phyloP scores from a whole-genome alignment of 2,329 filamentous ascomycete species.

The Penicillium sp. region DNA sequence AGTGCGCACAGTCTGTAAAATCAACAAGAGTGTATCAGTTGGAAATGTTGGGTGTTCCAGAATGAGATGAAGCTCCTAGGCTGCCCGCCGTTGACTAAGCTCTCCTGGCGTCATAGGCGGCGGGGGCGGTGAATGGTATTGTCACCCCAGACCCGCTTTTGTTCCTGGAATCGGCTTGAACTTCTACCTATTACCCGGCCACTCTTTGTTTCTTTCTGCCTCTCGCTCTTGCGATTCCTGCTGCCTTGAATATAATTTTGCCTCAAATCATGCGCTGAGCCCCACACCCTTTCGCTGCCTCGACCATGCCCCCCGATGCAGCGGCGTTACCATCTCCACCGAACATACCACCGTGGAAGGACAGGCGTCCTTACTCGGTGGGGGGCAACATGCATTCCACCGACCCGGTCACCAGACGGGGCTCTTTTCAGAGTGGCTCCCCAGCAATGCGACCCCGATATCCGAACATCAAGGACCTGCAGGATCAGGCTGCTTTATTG shows the following conservation, averaged over 20 bases:
- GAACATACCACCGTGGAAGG: slow-evolving; percentile 35
- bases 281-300: slow-evolving; percentile 14
- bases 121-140: slow-evolving; percentile 33
- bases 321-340: slow-evolving; percentile 38
- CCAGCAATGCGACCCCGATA: slow-evolving; percentile 28
- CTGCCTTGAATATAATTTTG: slow-evolving; percentile 1
- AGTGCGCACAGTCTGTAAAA: neutral
- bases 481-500: slow-evolving; percentile 38
- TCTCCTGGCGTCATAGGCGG: slow-evolving; percentile 36
- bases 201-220: slow-evolving; percentile 4
- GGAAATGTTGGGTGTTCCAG: slow-evolving; percentile 2
- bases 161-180: slow-evolving; percentile 15
- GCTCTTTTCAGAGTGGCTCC: slow-evolving; percentile 26
- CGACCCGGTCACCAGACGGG: slow-evolving; percentile 25
- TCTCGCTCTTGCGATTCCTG: slow-evolving; percentile 7
- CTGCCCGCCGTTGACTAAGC: slow-evolving; percentile 25
- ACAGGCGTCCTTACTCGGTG: slow-evolving; percentile 27
- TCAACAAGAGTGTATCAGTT: slow-evolving; percentile 29
- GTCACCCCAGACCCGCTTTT: slow-evolving; percentile 23
- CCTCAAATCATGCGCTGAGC: slow-evolving; percentile 28
- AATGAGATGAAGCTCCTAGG: slow-evolving; percentile 21
- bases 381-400: slow-evolving; percentile 31
- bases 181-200: slow-evolving; percentile 8
- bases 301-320: slow-evolving; percentile 42
- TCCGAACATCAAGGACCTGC: slow-evolving; percentile 43